Evolutionary conservation across 1,284 basidiomycete genomes (phyloP), one percentile per base, ranked within the genome.

Genomic region (Trametes sp.): DNA sequence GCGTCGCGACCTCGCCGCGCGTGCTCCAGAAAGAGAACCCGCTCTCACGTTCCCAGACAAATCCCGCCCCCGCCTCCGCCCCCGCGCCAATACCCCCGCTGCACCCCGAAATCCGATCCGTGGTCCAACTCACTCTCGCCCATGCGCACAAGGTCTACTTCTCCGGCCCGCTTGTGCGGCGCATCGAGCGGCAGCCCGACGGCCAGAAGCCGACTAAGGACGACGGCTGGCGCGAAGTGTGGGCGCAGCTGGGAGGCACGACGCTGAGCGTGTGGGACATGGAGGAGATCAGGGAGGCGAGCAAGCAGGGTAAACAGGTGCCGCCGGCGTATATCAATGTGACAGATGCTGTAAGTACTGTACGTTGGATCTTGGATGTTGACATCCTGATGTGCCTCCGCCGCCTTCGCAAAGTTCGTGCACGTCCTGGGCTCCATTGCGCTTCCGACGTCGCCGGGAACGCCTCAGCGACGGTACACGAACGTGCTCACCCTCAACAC

Each of bases 401-500:
- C 35, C 13, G 54, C 59, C 41, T 28, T 8, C 21, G 8, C 14
- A 10, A 61, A 91, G 89, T 90, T 90, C 65, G 82, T 91, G 2
- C 85, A 89, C 73, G 90, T 92, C 38, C 76, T 92, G 4, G 91
- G 90, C 16, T 85, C 88, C 0, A 82, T 93, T n/a, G 88, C 88
- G 0, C 80, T 87, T 23, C 86, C 87, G 2, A 78, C 82, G 10
- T 82, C 82, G 0, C 71, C 78, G 1, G 79, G 73, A 19, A 69
- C 78, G 7, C 85, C 87, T 0, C 69, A 83, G 0, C 82, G 84
- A 73, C 86, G 86, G 71, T 90, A 87, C 70, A 79, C 84, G 0
- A 94, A 94, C 72, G 93, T 98, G 52, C 86, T 98, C 64, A 95
- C 95, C 0, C 84, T 99, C 71, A 99, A 98, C 76, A 97, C 94